Conservation (phyloP, 1,139 yeast genomes). For the Debaryomyces robertsiae region DNA sequence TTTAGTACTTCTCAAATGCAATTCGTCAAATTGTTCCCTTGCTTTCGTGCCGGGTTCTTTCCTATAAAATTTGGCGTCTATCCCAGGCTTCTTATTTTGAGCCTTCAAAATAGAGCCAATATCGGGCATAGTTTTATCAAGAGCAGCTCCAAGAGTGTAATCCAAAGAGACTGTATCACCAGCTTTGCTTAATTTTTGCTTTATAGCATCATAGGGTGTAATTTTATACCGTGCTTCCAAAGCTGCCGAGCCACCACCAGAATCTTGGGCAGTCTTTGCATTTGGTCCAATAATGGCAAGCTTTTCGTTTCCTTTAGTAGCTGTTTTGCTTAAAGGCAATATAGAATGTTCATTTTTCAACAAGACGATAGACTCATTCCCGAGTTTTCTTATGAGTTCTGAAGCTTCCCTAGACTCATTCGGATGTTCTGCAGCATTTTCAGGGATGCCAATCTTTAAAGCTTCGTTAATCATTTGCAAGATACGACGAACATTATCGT, state of each 20-base stretch:
- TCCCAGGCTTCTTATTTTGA: slow-evolving; percentile 44
- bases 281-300: slow-evolving; percentile 45
- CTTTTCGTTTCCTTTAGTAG: slow-evolving; percentile 18
- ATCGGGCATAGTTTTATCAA: slow-evolving; percentile 35
- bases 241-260: slow-evolving; percentile 44
- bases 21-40: slow-evolving; percentile 40
- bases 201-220: slow-evolving; percentile 38
- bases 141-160: slow-evolving; percentile 35
- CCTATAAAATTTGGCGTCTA: slow-evolving; percentile 36
- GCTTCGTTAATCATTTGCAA: slow-evolving; percentile 47
- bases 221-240: slow-evolving; percentile 33
- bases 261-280: slow-evolving; percentile 33
- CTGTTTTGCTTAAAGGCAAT: slow-evolving; percentile 37
- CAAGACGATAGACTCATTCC: slow-evolving; percentile 52
- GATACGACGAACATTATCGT: slow-evolving; percentile 48
- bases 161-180: slow-evolving; percentile 21
- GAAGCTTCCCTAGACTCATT: slow-evolving; percentile 44
- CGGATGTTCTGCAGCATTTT: slow-evolving; percentile 26
- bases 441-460: slow-evolving; percentile 36
- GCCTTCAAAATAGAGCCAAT: slow-evolving; percentile 23
- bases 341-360: slow-evolving; percentile 49
- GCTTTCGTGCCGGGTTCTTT: slow-evolving; percentile 36
- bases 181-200: slow-evolving; percentile 26
- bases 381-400: slow-evolving; percentile 43
- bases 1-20: slow-evolving; percentile 33